Evolutionary conservation across 805 yeast genomes (phyloP).

Genomic region (Phaffomyces antillensis): DNA sequence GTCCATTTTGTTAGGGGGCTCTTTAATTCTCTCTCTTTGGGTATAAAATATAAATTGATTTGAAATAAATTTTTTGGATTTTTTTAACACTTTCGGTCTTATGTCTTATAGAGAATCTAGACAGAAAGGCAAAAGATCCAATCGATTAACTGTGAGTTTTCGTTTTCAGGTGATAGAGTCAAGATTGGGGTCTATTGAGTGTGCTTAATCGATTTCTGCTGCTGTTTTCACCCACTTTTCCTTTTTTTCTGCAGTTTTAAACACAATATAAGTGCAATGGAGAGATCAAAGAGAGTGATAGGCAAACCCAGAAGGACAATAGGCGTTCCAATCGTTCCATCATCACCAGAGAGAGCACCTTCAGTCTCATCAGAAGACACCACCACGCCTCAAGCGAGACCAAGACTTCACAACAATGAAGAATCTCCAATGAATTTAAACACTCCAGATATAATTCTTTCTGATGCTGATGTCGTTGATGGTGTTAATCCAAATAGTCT

Average conservation of each 20-base stretch:
- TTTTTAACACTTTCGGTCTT: too few relatives aligned
- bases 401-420: not conserved
- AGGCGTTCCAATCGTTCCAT: not conserved
- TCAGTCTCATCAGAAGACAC: not conserved
- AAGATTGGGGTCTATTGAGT: too few relatives aligned
- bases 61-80: too few relatives aligned
- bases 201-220: too few relatives aligned
- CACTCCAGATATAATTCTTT: constrained; percentile 9
- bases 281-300: not conserved
- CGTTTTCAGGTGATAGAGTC: too few relatives aligned
- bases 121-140: too few relatives aligned
- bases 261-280: not conserved
- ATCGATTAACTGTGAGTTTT: too few relatives aligned
- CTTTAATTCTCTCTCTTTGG: not conserved
- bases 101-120: too few relatives aligned
- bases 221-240: too few relatives aligned
- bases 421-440: constrained; percentile 1
- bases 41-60: too few relatives aligned
- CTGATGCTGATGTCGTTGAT: constrained; percentile 6
- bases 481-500: not conserved
- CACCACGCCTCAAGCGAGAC: not conserved
- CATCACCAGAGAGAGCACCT: not conserved
- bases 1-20: constrained; percentile 1
- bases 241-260: not conserved
- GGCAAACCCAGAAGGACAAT: constrained; percentile 5